These are phyloP conservation scores for Symbiodinium pilosum DNA, from an alignment of 73 alveolate genomes.

Conservation along the genomic window DNA sequence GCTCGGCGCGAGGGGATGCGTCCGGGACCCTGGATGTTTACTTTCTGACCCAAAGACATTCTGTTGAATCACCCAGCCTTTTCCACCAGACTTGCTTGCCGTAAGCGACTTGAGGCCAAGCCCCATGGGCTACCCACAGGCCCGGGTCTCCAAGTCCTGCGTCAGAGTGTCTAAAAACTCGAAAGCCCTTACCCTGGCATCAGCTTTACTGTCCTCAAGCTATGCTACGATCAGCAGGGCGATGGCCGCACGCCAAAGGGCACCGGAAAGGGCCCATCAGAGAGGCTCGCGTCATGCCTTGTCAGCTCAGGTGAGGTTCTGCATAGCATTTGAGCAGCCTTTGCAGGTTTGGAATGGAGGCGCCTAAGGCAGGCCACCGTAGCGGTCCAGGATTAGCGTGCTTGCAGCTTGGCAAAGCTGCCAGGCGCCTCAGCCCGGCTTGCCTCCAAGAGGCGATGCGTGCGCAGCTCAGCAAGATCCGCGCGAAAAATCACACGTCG, in stretches of 20 bases:
- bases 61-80: too few species aligned
- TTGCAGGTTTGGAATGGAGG: background rate
- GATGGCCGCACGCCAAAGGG: background rate
- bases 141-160: background rate
- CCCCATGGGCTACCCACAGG: slow-evolving; percentile 4
- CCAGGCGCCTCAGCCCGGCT: background rate
- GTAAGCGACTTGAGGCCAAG: too few species aligned
- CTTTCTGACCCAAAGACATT: too few species aligned
- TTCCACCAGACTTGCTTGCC: too few species aligned
- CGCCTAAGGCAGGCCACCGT: background rate
- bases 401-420: background rate
- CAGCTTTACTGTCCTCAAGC: too few species aligned
- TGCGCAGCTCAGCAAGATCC: background rate
- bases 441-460: background rate
- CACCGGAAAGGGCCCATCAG: slow-evolving; percentile 19
- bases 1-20: background rate
- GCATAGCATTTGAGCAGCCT: too few species aligned
- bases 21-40: too few species aligned
- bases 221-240: too few species aligned
- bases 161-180: background rate
- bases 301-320: background rate
- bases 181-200: background rate
- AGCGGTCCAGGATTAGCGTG: background rate
- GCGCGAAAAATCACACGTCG: too few species aligned
- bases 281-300: background rate